Conservation (phyloP, 495 filamentous ascomycete species). For the Aspergillus carlsbadensis region DNA sequence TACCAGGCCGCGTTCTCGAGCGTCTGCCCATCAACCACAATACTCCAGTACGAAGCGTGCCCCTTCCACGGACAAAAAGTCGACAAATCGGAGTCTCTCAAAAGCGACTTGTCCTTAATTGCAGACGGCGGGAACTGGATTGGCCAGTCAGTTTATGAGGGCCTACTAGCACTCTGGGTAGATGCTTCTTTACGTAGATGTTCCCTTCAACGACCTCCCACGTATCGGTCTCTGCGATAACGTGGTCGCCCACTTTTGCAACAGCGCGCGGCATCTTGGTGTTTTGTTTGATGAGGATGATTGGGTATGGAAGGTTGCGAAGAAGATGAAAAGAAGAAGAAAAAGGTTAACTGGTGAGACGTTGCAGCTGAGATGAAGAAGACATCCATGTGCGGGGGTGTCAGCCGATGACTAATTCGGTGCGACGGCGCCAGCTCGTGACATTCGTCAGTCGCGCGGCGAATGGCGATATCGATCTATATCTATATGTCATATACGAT, state of each 20-base stretch:
- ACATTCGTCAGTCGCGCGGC: no score
- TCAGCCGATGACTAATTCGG: no score
- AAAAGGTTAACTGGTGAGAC: no score
- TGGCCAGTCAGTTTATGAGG: neutral
- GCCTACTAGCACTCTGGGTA: neutral
- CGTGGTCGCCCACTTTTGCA: constrained; percentile 56
- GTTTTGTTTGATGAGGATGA: neutral
- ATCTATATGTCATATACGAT: no score
- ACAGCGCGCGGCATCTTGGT: constrained; percentile 49
- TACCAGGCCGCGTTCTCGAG: constrained; percentile 67
- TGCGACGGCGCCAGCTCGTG: no score
- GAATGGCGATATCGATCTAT: no score
- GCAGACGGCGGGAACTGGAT: constrained; percentile 34
- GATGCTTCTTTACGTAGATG: constrained; percentile 54
- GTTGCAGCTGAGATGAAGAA: no score
- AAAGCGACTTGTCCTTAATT: constrained; percentile 42
- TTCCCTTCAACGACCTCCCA: constrained; percentile 72
- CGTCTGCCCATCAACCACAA: constrained; percentile 57
- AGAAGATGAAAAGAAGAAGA: neutral
- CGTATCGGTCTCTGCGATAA: constrained; percentile 58
- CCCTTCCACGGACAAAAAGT: constrained; percentile 72
- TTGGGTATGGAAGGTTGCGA: neutral
- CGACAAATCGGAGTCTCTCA: constrained; percentile 47
- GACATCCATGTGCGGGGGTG: no score
- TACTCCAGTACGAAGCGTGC: constrained; percentile 63